Evolutionary conservation across 371 early-diverging fungal genomes (phyloP).

Genomic region (Furculomyces boomerangus): DNA sequence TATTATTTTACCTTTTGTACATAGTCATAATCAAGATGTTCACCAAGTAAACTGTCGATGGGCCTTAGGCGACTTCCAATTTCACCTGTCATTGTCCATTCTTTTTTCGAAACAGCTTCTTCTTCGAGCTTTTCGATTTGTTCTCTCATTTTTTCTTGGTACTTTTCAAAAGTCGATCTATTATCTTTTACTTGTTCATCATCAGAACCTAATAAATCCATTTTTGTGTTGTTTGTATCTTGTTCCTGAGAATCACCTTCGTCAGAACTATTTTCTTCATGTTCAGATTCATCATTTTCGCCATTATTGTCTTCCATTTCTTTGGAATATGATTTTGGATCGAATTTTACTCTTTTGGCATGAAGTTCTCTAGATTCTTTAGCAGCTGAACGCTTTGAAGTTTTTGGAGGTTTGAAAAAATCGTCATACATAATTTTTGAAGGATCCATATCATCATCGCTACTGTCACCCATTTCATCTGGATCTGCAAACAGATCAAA

Average conservation of each 20-base stretch:
- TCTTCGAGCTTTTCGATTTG: slow-evolving; percentile 67
- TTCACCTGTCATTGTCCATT: slow-evolving; percentile 86
- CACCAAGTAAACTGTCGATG: slow-evolving; percentile 79
- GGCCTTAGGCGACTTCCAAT: slow-evolving; percentile 58
- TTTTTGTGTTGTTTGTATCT: too few species aligned
- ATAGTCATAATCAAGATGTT: slow-evolving; percentile 82
- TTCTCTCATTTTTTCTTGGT: slow-evolving; percentile 39
- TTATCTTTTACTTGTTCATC: slow-evolving; percentile 14
- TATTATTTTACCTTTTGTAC: slow-evolving; percentile 31
- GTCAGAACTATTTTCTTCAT: slow-evolving; percentile 14
- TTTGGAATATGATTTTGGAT: slow-evolving; percentile 7
- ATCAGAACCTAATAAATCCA: too few species aligned
- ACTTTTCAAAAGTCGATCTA: slow-evolving; percentile 55
- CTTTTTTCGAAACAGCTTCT: slow-evolving; percentile 62
- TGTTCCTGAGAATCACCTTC: slow-evolving; percentile 5
- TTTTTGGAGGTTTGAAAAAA: slow-evolving; percentile 13
- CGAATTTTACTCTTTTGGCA: slow-evolving; percentile 18
- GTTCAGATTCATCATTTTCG: slow-evolving; percentile 9
- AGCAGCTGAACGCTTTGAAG: slow-evolving; percentile 12
- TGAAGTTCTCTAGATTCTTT: slow-evolving; percentile 11
- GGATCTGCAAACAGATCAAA: slow-evolving; percentile 22
- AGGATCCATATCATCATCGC: slow-evolving; percentile 13
- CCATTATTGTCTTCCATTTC: slow-evolving; percentile 5
- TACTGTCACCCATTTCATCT: slow-evolving; percentile 29
- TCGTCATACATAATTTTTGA: slow-evolving; percentile 24